These are phyloP conservation scores for Hymenoscyphus occultus DNA, from an alignment of 2,329 filamentous ascomycete genomes.

Conservation along the genomic window DNA sequence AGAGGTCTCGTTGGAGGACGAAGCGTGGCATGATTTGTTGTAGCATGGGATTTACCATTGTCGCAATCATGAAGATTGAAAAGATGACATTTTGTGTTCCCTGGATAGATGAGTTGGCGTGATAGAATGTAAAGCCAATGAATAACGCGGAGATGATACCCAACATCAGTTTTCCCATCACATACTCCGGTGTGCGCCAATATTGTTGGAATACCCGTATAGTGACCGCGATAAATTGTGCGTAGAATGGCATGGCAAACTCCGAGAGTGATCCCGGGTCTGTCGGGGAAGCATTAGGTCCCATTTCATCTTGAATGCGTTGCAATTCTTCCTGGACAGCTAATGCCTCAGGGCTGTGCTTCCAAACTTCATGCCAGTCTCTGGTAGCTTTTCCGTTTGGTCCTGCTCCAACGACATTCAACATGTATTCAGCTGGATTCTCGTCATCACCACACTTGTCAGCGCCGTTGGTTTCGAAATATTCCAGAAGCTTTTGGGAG, in stretches of 20 bases:
- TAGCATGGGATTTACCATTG: slow-evolving; percentile 64
- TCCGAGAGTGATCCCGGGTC: slow-evolving; percentile 52
- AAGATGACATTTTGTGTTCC: slow-evolving; percentile 72
- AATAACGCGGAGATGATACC: slow-evolving; percentile 51
- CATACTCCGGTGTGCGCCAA: slow-evolving; percentile 73
- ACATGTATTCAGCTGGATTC: slow-evolving; percentile 77
- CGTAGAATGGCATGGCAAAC: slow-evolving; percentile 71
- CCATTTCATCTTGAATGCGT: slow-evolving; percentile 28
- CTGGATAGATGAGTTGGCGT: slow-evolving; percentile 56
- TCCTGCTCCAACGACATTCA: slow-evolving; percentile 54
- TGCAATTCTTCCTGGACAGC: slow-evolving; percentile 37
- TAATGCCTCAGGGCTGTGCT: slow-evolving; percentile 35
- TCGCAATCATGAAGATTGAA: slow-evolving; percentile 67
- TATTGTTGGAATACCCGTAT: slow-evolving; percentile 72
- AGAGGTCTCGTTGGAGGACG: slow-evolving; percentile 64
- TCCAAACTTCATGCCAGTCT: slow-evolving; percentile 53
- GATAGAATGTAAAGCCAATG: slow-evolving; percentile 67
- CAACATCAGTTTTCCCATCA: slow-evolving; percentile 66
- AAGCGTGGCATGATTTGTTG: slow-evolving; percentile 71
- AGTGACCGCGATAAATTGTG: slow-evolving; percentile 64
- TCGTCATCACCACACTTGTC: slow-evolving; percentile 62
- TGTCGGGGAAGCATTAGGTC: slow-evolving; percentile 50
- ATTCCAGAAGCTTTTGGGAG: slow-evolving; percentile 43
- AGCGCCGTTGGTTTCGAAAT: slow-evolving; percentile 74
- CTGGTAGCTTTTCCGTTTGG: slow-evolving; percentile 57